Evolutionary conservation across 2,329 filamentous ascomycete species (phyloP), one percentile per base, ranked within the genome.

Genomic region (Penicillium expansum): DNA sequence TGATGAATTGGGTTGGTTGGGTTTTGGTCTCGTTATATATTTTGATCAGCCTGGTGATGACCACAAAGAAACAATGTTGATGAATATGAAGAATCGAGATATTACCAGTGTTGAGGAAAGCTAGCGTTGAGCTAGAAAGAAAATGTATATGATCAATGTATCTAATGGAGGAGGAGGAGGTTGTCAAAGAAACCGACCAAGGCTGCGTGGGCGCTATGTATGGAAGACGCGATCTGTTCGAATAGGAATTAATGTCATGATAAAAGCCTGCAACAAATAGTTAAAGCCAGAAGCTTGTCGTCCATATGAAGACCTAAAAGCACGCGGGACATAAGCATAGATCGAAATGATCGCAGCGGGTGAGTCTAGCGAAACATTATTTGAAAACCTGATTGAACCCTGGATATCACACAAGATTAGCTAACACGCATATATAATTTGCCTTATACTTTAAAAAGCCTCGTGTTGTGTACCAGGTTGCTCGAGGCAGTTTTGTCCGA

Each of bases 91-190:
- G 16, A 16, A 11, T n/a, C 7, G 13, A n/a, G 9, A 11, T 24
- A 1, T 11, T 24, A 4, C 9, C 4, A 9, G 8, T 3, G 2
- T 33, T 11, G 18, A n/a, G 9, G 5, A 13, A 11, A 18, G 0
- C 1, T 3, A 33, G 5, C 1, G 3, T 11, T 5, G 13, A n/a
- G 4, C 4, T 13, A 7, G 29, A 24, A 11, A 22, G 9, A 5
- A 8, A 5, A 11, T 11, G 8, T 2, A 16, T 33, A 47, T 16
- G 5, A 4, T 6, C 2, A 10, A 22, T 33, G 8, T n/a, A 22
- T 22, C 6, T 13, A n/a, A 13, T 16, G 9, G 3, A 33, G n/a
- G n/a, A n/a, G n/a, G n/a, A 18, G 30, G 8, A 5, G 4, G 18
- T 13, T 16, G 8, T 5, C 7, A 6, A 14, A 5, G 18, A 9